Conservation (phyloP, 495 filamentous ascomycete genomes). For the Hypoxylon lenormandii region DNA sequence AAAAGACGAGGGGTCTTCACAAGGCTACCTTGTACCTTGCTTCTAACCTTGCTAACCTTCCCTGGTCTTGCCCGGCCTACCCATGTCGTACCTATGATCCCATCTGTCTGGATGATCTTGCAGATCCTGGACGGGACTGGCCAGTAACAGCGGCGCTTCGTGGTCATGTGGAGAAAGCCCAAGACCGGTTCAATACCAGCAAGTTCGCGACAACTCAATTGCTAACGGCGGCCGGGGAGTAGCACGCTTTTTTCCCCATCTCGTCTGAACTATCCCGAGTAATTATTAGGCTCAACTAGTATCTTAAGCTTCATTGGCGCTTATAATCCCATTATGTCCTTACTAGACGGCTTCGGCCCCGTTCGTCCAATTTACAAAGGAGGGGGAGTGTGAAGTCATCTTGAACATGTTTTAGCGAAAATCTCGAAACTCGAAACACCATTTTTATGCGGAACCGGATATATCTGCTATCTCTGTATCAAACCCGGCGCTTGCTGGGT, state of each 20-base stretch:
- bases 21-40: slow-evolving; percentile 16
- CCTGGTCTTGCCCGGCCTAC: slow-evolving; percentile 6
- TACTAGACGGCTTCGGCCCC: slow-evolving; percentile 4
- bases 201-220: slow-evolving; percentile 18
- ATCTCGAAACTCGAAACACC: neutral
- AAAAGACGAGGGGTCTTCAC: slow-evolving; percentile 14
- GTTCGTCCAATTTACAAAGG: neutral
- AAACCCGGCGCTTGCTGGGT: slow-evolving; percentile 14
- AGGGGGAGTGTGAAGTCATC: slow-evolving; percentile 1
- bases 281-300: slow-evolving; percentile 9
- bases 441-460: neutral
- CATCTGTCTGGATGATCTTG: slow-evolving; percentile 48
- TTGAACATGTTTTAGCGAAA: neutral
- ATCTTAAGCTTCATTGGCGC: slow-evolving; percentile 30
- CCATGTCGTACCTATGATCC: slow-evolving; percentile 47
- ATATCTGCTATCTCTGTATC: slow-evolving; percentile 15
- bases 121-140: slow-evolving; percentile 42
- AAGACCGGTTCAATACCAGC: slow-evolving; percentile 22
- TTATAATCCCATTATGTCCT: slow-evolving; percentile 13
- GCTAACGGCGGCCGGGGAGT: neutral
- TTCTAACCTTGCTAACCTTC: neutral
- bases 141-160: slow-evolving; percentile 15
- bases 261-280: slow-evolving; percentile 18
- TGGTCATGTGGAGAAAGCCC: slow-evolving; percentile 41
- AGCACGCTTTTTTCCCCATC: slow-evolving; percentile 20